Base-by-base conservation (phyloP, 31 red algal species). In the Bonnemaisonia californica region DNA sequence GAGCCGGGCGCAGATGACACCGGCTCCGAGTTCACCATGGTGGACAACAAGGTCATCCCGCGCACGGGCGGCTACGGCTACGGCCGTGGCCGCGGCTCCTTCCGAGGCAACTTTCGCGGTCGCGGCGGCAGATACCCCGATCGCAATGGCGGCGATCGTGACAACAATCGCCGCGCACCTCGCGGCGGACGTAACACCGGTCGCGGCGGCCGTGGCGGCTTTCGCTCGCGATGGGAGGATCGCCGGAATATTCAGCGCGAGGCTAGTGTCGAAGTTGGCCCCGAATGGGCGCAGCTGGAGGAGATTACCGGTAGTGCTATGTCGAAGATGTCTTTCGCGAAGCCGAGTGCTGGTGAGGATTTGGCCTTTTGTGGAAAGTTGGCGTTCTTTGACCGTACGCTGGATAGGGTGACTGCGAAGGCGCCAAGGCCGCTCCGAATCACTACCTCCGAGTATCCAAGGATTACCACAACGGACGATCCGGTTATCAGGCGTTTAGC, bases 401-500 rank as follows among this genome's bases (percentile, higher is more conserved):
- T 77, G 13, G 97, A 99, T 68, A 75, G 94, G 1, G 74, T 99
- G 11, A 89, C 91, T 56, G 82, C 68, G 22, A 96, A 94, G 73
- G 47, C 58, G 3, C 75, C 88, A 26, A 93, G 82, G 62, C 79
- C 66, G 37, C 59, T 99, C 32, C 75, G 74, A 0, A 56, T 82
- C 27, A 56, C 79, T 57, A 48, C 84, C 24, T 72, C 77, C 8
- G 89, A 82, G 28, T 96, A 93, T 71, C 90, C 92, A 47, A 83
- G 86, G 59, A 71, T 94, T 18, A 91, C 80, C n/a, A 96, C 93
- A 0, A 96, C 87, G 1, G 97, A 99, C 39, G 97, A 99, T 78
- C 91, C 97, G 0, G 54, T 96, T 30, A 95, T 98, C 75, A 74
- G 91, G 13, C 75, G 85, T 26, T 81, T 98, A 38, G 95, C 95